These are phyloP conservation scores for Phylloporus sp. DNA, from an alignment of 1,284 basidiomycete genomes.

Conservation along the genomic window DNA sequence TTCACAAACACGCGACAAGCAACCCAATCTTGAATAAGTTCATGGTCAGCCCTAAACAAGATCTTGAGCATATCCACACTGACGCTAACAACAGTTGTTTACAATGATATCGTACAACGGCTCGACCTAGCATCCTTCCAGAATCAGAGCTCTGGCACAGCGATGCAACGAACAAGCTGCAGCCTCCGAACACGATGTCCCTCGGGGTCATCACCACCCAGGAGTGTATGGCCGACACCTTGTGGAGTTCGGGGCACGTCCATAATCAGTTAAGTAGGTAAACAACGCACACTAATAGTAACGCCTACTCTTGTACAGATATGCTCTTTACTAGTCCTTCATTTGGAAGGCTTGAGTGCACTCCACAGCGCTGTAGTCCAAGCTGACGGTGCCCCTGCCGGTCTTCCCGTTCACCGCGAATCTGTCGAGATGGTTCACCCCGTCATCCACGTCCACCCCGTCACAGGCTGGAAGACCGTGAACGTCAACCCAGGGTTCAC, in stretches of 20 bases:
- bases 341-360: conserved; percentile 70
- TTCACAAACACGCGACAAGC: conserved; percentile 85
- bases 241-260: conserved; percentile 72
- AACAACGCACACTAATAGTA: conserved; percentile 13
- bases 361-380: conserved; percentile 76
- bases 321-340: conserved; percentile 75
- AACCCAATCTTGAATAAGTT: conserved; percentile 78
- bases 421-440: conserved; percentile 76
- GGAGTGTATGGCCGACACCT: conserved; percentile 72
- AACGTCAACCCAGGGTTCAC: conserved; percentile 81
- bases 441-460: conserved; percentile 79
- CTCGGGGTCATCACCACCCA: conserved; percentile 72
- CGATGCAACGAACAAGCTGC: conserved; percentile 81
- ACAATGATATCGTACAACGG: conserved; percentile 71
- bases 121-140: conserved; percentile 76
- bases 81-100: conserved; percentile 58
- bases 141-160: conserved; percentile 85
- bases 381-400: conserved; percentile 71
- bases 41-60: conserved; percentile 61
- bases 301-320: conserved; percentile 44
- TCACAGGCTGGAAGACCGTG: conserved; percentile 81
- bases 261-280: not conserved
- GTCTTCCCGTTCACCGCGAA: conserved; percentile 69
- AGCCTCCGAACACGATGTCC: conserved; percentile 76
- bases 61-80: conserved; percentile 9